These are phyloP conservation scores for Aspergillus bridgeri DNA, from an alignment of 495 filamentous ascomycete species.

Conservation along the genomic window DNA sequence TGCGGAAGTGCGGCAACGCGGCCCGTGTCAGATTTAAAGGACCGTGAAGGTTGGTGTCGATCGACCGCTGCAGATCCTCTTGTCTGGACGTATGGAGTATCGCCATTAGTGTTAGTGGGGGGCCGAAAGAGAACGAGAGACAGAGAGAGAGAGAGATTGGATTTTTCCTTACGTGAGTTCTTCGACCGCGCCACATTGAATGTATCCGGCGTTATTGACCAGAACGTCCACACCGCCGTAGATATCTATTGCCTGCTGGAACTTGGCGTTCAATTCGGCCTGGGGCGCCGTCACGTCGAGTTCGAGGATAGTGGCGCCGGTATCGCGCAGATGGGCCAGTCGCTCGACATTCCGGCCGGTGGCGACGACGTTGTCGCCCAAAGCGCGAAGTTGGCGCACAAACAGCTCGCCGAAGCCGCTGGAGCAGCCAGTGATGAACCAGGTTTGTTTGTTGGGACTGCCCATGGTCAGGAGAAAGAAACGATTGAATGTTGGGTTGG, in stretches of 20 bases:
- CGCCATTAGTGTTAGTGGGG: no score
- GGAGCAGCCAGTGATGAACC: conserved; percentile 17
- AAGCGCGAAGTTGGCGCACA: neutral
- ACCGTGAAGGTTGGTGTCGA: conserved; percentile 4
- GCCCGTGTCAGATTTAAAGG: conserved; percentile 6
- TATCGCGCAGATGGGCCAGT: neutral
- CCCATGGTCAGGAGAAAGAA: no score
- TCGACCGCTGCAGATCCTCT: neutral
- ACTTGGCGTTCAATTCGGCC: neutral
- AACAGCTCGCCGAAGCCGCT: conserved; percentile 7
- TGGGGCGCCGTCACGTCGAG: conserved; percentile 2
- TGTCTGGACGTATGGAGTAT: neutral
- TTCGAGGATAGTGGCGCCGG: conserved; percentile 1
- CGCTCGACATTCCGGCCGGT: neutral
- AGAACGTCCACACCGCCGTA: neutral
- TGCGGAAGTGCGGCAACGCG: conserved; percentile 4
- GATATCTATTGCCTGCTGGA: neutral
- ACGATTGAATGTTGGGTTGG: no score
- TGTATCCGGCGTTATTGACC: no score
- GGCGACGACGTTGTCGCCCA: conserved; percentile 11
- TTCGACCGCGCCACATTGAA: neutral
- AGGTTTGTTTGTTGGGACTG: neutral
- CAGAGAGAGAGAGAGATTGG: no score
- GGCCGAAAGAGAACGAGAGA: no score
- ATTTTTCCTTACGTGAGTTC: no score